Evolutionary conservation across 495 filamentous ascomycete species (phyloP), one percentile per base, ranked within the genome.

Genomic region (Chaetomidium leptoderma): DNA sequence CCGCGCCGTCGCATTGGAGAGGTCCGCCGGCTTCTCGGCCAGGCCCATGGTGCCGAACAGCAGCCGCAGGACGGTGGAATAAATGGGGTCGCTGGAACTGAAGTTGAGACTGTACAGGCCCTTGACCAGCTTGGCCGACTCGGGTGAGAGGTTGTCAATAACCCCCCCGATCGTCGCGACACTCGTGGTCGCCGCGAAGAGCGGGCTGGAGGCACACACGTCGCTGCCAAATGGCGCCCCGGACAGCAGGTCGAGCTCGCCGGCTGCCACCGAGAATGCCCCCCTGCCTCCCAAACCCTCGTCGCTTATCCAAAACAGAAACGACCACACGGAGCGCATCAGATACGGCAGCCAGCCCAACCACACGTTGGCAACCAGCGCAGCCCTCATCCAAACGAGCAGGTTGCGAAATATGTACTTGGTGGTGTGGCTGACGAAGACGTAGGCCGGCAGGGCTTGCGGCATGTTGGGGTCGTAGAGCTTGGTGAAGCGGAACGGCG

Each of bases 381-480:
- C 66, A 40, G 84, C 87, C 46, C 93, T 80, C 56, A 87, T 69
- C 87, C 88, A 95, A 9, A 86, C 86, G 6, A 91, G 69, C 10
- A 93, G 24, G 53, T 85, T 87, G 59, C 80, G 81, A 57, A 88
- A 66, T 9, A 83, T 70, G 67, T 96, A 92, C 35, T 87, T 78
- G 27, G 84, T 68, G 53, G 88, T 82, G 67, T 91, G 88, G 53
- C 83, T 82, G 54, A 90, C 55, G 67, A 97, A 96, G 57, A 99
- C 76, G 29, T 84, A 81, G 16, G 84, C 75, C 1, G 93, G 95
- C 36, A 99, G 79, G 10, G 77, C 80, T 44, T 82, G 80, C 4
- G 93, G 93, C 95, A 97, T 99, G 59, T 91, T 77, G 9, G 90
- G 89, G 58, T 90, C 81, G 76, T 99, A 99, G 9, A 99, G 81